Evolutionary conservation across 345 rosid species (phyloP).

Genomic region (Atalantia buxifolia): DNA sequence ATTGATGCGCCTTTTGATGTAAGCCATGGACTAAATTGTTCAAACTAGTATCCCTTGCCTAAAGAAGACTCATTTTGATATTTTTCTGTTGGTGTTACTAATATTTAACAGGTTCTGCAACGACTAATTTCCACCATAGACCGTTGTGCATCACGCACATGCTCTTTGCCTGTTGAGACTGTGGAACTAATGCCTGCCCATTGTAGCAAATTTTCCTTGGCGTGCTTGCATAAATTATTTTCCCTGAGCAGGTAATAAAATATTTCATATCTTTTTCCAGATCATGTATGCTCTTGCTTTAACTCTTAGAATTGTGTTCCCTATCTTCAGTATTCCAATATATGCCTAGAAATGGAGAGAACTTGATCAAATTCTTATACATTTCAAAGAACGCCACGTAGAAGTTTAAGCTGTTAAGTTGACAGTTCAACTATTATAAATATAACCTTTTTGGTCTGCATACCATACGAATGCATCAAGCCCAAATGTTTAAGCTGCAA

Average conservation of each 20-base stretch:
- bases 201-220: slow-evolving; percentile 87
- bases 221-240: slow-evolving; percentile 81
- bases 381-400: neutral
- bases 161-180: slow-evolving; percentile 91
- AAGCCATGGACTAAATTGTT: slow-evolving; percentile 26
- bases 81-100: slow-evolving; percentile 3
- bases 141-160: slow-evolving; percentile 95
- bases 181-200: slow-evolving; percentile 93
- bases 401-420: neutral
- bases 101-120: slow-evolving; percentile 57
- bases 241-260: slow-evolving; percentile 69
- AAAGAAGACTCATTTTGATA: neutral
- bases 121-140: slow-evolving; percentile 84
- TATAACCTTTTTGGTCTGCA: neutral
- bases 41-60: neutral
- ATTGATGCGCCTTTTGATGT: slow-evolving; percentile 84
- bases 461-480: neutral
- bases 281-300: neutral
- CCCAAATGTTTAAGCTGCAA: neutral
- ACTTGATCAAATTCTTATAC: neutral
- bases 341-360: neutral
- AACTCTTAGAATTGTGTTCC: neutral
- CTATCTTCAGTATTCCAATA: neutral
- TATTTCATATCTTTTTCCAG: neutral
- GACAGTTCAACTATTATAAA: neutral